Base-by-base conservation (phyloP, 495 filamentous ascomycete genomes). In the Cairneyella variabilis region DNA sequence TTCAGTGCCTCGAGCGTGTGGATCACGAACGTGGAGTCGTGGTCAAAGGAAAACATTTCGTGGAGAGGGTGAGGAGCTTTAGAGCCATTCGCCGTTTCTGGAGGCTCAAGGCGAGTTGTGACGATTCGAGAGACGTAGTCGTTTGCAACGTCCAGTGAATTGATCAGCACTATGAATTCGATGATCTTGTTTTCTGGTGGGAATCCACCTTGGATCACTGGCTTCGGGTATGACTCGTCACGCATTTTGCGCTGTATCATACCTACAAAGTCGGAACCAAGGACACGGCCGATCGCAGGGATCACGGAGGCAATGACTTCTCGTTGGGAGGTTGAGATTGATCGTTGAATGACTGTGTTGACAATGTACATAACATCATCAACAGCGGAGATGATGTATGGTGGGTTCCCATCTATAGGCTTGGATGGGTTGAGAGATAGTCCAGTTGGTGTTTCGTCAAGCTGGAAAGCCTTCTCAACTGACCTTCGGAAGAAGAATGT, bases 321-420 rank as follows among this genome's bases (percentile, higher is more conserved):
- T 48, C 80, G 71, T 64, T 96, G 91, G 0, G 88, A 89, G 4
- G 93, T 97, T 1, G 88, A 82, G 37, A 97, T 76, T 4, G 90
- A 85, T 54, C 90, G 85, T 43, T 90, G 84, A 34, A 97, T 75
- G 36, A 96, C 85, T 44, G 91, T 87, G 64, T 95, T 92, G 63
- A 96, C 90, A 57, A 97, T 96, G 71, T 97, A 98, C 95, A 97
- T 97, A 50, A 97, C 91, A 69, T 95, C 93, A 72, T 97, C 93
- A 8, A 98, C 91, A 1, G 93, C 90, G 0, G 91, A 95, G 46
- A 91, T 92, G 62, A 98, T 96, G 60, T 87, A 95, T 9, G 93
- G 93, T 9, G 90, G 81, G 61, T 91, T 89, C 63, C 69, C 71
- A 38, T 79, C 76, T 36, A 95, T 76, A 7, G 84, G 68, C 50